Evolutionary conservation across 129 eudicot species (phyloP), one percentile per base, ranked within the genome.

Genomic region (Arctium lappa): DNA sequence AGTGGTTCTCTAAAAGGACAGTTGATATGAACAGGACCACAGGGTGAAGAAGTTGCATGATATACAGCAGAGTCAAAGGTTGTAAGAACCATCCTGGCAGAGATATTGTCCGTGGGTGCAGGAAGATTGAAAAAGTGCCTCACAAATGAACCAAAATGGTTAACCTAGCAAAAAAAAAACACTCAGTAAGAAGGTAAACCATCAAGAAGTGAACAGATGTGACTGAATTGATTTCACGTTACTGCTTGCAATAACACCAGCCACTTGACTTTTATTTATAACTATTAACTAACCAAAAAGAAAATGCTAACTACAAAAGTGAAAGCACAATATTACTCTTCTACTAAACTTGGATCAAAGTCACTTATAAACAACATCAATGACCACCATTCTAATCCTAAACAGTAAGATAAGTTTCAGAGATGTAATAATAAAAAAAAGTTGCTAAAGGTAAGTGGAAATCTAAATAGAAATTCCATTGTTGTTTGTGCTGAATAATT

Each of bases 11-110:
- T 88, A 84, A 87, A 95, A 46, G 91, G 92, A 85, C 99, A 95
- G 81, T 95, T 95, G 86, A 95, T 88, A 82, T 95, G 99, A 85
- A 91, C 91, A 13, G 98, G 99, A 22, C 99, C 99, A 85, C 36
- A 76, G 5, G 99, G 98, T 31, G 97, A 89, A 50, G 89, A 82
- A 53, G 91, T 90, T 81, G 99, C 87, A 75, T 84, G 86, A 87
- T 87, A 18, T 31, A 91, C 90, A 75, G 98, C 99, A 70, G 93
- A 91, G 85, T 95, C 98, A 71, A 95, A 36, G 6, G 98, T 86
- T 36, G 98, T 95, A 44, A 95, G 94, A 68, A 95, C 95, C 90
- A 89, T 86, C 80, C 93, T 89, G n/a, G 95, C 96, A 70, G 94
- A 82, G 71, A 95, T 89, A 13, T 75, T 75, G 70, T 95, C 99